Evolutionary conservation across 2,329 filamentous ascomycete genomes (phyloP).

Genomic region (Paramyrothecium roridum): DNA sequence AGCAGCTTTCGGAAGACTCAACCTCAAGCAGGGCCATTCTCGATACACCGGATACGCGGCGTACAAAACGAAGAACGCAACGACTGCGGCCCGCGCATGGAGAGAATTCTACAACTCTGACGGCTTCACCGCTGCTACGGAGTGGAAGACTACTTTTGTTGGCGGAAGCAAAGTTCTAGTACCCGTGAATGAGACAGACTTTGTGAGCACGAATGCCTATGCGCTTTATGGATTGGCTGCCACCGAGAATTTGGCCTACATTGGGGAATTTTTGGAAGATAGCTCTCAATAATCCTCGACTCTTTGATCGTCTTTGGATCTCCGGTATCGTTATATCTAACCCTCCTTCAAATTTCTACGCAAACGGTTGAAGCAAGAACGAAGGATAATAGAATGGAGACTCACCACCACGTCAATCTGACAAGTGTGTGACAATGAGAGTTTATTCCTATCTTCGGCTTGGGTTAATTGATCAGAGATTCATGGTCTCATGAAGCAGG

Average conservation of each 20-base stretch:
- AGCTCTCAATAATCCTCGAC: too few relatives aligned
- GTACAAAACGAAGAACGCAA: slow-evolving; percentile 36
- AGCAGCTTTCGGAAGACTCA: slow-evolving; percentile 40
- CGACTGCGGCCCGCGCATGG: slow-evolving; percentile 50
- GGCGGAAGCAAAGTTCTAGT: slow-evolving; percentile 40
- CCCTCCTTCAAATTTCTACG: too few relatives aligned
- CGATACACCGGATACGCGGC: slow-evolving; percentile 55
- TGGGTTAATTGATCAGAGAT: too few relatives aligned
- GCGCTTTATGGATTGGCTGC: slow-evolving; percentile 55
- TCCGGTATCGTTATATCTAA: too few relatives aligned
- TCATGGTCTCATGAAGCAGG: too few relatives aligned
- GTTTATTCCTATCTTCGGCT: too few relatives aligned
- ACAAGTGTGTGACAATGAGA: too few relatives aligned
- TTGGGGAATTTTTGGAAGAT: slow-evolving; percentile 4
- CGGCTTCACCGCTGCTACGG: slow-evolving; percentile 33
- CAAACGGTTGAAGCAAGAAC: too few relatives aligned
- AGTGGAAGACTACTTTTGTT: slow-evolving; percentile 36
- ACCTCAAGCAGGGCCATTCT: slow-evolving; percentile 54
- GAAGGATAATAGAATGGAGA: too few relatives aligned
- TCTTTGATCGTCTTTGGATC: too few relatives aligned
- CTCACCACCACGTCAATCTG: too few relatives aligned
- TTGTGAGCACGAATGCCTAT: slow-evolving; percentile 54
- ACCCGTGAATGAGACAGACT: slow-evolving; percentile 51
- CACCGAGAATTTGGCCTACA: slow-evolving; percentile 50
- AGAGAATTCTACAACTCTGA: slow-evolving; percentile 47